Conservation (phyloP, 176 grass and related monocot genomes). For the barley (Hordeum vulgare) region MorexV3_pseudomolecules_assembly NC_058524.1:507845536-507846035, state of each 20-base stretch:
- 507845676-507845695: neutral
- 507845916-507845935: constrained; percentile 24
- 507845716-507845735: constrained; percentile 4
- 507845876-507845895: neutral
- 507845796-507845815: neutral
- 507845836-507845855: neutral
- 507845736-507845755: neutral
- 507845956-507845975: constrained; percentile 5
- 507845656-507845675: too few species aligned
- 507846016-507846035: too few species aligned
- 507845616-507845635: neutral
- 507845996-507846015: neutral
- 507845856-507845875: neutral
- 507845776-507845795: neutral
- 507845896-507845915: neutral
- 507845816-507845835: neutral
- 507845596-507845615: neutral
- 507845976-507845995: neutral
- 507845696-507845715: constrained; percentile 40
- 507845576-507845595: neutral
- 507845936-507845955: neutral
- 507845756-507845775: neutral
- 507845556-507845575: neutral
- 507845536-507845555: constrained; percentile 27
- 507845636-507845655: too few species aligned